Evolutionary conservation across 2,329 filamentous ascomycete species (phyloP), one percentile per base, ranked within the genome.

Genomic region (Fonsecaea nubica): DNA sequence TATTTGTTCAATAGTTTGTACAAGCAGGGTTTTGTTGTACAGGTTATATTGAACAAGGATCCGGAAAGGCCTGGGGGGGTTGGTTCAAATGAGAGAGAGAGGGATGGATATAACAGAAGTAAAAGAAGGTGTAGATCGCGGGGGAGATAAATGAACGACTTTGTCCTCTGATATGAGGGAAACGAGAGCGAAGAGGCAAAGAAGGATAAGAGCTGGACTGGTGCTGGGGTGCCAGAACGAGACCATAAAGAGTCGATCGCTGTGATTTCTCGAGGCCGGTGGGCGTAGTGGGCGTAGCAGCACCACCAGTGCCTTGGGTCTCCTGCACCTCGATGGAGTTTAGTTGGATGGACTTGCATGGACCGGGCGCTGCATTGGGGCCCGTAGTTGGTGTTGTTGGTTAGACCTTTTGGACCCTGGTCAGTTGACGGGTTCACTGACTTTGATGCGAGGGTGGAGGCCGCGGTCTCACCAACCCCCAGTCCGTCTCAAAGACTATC

Each of bases 401-500:
- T 25, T 25, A 25, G 25, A 25, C 25, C 25, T 61, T 55, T 56
- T 64, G 69, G 64, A 65, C 70, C 69, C 70, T 72, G 50, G 59
- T 48, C 40, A 61, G 48, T 25, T 25, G 25, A 25, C 2, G 25
- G 25, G 25, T 25, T 25, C 25, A 25, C 2, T 54, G 58, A 54
- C 58, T 30, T 63, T 63, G 63, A 66, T 69, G 70, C 25, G 71
- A 69, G 63, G 53, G 53, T 58, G 54, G 61, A 58, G 53, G 53
- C 33, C 53, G 32, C 40, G 63, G 68, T 71, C 69, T 70, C 59
- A 62, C 59, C 59, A 55, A 45, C 59, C 59, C 64, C 63, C 69
- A 63, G 67, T 60, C 70, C 71, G 64, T 66, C 67, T 62, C 65
- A 68, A 69, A 69, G 64, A 69, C 70, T 72, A 71, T 72, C 71